Evolutionary conservation across 2,329 filamentous ascomycete species (phyloP), one percentile per base, ranked within the genome.

Genomic region (Lachnellula arida): DNA sequence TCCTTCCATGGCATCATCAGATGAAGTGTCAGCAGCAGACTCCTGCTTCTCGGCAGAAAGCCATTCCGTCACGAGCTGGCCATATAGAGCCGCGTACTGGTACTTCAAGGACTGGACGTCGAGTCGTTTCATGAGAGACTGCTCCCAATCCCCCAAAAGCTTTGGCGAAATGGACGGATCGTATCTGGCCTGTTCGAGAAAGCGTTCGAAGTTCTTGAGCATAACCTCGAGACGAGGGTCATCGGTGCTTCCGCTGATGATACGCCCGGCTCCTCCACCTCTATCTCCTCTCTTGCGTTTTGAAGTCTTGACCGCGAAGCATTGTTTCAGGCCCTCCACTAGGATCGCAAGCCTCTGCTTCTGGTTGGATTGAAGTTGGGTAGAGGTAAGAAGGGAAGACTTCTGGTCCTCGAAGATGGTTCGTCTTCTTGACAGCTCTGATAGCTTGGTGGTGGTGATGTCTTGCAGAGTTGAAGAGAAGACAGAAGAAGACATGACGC

Each of bases 31-130:
- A 3, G 25, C 15, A 39, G 53, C 8, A 4, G 28, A 11, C 15
- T 49, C 40, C 17, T 48, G 46, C 44, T 62, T 57, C 43, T 66
- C 67, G 5, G 71, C 64, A 1, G 72, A 69, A 49, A 84, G 68
- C 76, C 79, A 82, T 60, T 83, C 80, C 0, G 73, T 78, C 12
- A 82, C 77, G 23, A 86, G 67, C 40, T 76, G 68, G 17, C 78
- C 77, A 64, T 84, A 85, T 34, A 86, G 73, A 6, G 74, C 72
- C 0, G 81, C 81, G 63, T 82, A 80, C 17, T 80, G 74, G 61
- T 82, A 78, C 56, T 78, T 81, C 49, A 76, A 72, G n/a, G 75
- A 75, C 60, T 81, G 73, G n/a, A 76, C 71, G 14, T 73, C 66
- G 5, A 85, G 60, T 35, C 77, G 74, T 25, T 73, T 67, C 35